Percentiles rank a stretch among this genome's conserved stretches.
These are phyloP conservation scores for Mortierella sp. DNA, from an alignment of 371 early-diverging fungal genomes.

Conservation along the genomic window DNA sequence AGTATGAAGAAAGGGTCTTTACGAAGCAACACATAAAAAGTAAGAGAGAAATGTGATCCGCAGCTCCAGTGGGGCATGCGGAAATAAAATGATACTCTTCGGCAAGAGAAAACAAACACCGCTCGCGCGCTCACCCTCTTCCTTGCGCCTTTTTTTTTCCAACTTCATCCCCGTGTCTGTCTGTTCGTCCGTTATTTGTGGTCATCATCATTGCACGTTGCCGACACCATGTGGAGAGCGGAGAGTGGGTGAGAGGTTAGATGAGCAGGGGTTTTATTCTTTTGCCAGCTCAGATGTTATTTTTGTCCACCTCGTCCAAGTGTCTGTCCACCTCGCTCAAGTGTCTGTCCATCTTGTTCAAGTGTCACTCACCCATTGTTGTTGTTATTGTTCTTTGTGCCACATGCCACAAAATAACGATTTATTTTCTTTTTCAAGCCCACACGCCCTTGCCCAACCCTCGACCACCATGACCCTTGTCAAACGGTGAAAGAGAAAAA, in stretches of 20 bases:
- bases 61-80: background rate
- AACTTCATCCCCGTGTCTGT: background rate
- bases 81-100: background rate
- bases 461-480: no score
- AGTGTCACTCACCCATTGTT: no score
- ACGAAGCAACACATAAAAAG: background rate
- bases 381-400: background rate
- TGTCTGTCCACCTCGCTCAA: background rate
- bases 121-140: background rate
- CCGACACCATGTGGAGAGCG: background rate
- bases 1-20: background rate
- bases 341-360: background rate
- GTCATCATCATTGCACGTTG: background rate
- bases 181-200: background rate
- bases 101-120: no score
- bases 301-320: background rate
- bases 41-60: background rate
- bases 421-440: background rate
- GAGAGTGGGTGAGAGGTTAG: no score
- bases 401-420: slow-evolving; percentile 3
- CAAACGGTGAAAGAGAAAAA: background rate
- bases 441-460: no score
- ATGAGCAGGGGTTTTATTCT: background rate
- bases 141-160: background rate
- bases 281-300: background rate